These are phyloP conservation scores for Petunia secreta DNA, from an alignment of 257 asterid genomes.

Conservation along the genomic window DNA sequence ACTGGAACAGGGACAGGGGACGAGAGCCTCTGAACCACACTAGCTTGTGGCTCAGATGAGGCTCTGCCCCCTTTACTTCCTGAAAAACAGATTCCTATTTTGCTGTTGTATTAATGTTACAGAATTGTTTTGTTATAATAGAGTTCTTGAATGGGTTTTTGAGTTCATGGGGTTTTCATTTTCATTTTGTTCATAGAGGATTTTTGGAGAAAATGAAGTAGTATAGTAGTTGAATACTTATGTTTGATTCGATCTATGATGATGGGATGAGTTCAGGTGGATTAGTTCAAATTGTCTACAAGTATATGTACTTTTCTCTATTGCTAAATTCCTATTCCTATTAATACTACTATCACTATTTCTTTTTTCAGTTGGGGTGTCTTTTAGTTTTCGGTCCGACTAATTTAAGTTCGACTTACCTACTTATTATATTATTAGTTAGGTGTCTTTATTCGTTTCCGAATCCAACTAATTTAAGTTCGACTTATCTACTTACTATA, in stretches of 20 bases:
- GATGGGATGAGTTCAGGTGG: not conserved
- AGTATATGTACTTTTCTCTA: not conserved
- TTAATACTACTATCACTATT: too few relatives aligned
- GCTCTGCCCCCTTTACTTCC: conserved; percentile 49
- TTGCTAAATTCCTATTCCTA: not conserved
- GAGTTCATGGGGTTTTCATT: not conserved
- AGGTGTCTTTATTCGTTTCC: too few relatives aligned
- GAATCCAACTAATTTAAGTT: too few relatives aligned
- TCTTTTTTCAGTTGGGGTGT: too few relatives aligned
- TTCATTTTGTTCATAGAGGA: not conserved
- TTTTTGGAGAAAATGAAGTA: not conserved
- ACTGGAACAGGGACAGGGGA: conserved; percentile 25
- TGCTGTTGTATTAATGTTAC: not conserved
- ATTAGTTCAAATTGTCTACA: not conserved
- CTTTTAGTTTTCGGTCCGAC: too few relatives aligned
- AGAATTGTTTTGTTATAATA: not conserved
- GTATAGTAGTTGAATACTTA: not conserved
- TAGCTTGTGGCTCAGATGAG: conserved; percentile 35
- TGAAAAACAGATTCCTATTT: conserved; percentile 79
- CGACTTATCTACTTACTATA: too few relatives aligned
- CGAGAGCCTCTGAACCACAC: conserved; percentile 50
- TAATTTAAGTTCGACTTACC: too few relatives aligned
- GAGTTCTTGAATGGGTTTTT: not conserved
- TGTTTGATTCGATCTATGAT: conserved; percentile 19
- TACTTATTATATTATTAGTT: too few relatives aligned